Conservation (phyloP, 257 asterid species). For the Nicotiana otophora region DNA sequence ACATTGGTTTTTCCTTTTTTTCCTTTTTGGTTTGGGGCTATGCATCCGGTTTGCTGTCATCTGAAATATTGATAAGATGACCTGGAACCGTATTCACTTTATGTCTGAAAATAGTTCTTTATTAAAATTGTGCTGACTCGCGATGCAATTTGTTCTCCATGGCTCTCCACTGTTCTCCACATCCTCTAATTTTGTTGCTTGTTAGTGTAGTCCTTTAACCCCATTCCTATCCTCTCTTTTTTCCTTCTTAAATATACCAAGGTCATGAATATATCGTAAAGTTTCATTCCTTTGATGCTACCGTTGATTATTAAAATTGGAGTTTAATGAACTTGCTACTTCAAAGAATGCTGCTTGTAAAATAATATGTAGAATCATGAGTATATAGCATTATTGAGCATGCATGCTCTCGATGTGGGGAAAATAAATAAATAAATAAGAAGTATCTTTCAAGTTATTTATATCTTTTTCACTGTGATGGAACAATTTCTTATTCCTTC, state of each 20-base stretch:
- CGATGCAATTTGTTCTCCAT: background rate
- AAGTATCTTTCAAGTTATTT: background rate
- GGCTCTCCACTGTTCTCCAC: background rate
- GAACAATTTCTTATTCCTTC: background rate
- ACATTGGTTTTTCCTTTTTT: background rate
- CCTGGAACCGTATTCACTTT: background rate
- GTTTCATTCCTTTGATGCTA: constrained; percentile 1
- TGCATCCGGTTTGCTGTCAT: background rate
- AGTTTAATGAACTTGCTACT: background rate
- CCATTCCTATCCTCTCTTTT: background rate
- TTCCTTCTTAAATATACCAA: background rate
- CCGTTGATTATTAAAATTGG: background rate
- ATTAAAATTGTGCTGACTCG: background rate
- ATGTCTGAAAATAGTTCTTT: background rate
- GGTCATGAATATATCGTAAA: background rate
- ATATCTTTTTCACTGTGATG: background rate
- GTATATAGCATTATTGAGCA: background rate
- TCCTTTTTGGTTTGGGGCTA: background rate
- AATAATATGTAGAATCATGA: background rate
- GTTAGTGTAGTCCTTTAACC: background rate
- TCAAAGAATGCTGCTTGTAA: background rate
- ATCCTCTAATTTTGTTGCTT: background rate
- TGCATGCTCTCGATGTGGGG: background rate
- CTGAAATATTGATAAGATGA: background rate
- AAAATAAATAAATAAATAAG: background rate